Conservation (phyloP, 495 filamentous ascomycete species). For the Trichoderma orchidacearum region DNA sequence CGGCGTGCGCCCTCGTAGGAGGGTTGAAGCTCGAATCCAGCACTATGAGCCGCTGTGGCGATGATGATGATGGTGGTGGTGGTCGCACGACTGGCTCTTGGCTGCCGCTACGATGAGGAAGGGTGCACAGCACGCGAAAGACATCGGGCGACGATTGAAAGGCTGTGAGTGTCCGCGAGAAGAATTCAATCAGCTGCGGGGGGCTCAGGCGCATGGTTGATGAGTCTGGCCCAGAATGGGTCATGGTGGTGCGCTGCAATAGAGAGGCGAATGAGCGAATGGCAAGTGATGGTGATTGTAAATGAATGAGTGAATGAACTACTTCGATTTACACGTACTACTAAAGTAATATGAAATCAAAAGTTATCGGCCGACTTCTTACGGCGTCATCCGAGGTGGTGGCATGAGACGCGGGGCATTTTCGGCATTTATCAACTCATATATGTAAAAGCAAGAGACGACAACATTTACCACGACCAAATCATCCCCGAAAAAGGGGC, state of each 20-base stretch:
- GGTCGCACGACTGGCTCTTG: conserved; percentile 8
- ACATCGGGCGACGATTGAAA: conserved; percentile 41
- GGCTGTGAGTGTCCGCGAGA: conserved; percentile 35
- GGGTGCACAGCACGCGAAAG: conserved; percentile 47
- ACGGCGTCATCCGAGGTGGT: background rate
- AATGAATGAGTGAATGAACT: background rate
- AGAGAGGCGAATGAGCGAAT: background rate
- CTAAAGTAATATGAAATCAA: no score
- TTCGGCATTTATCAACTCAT: background rate
- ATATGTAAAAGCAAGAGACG: no score
- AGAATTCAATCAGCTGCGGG: conserved; percentile 18
- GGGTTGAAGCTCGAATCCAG: conserved; percentile 96
- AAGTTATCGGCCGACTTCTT: background rate
- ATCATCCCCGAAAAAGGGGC: background rate
- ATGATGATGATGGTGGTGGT: conserved; percentile 10
- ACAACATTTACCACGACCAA: background rate
- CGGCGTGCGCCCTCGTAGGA: conserved; percentile 69
- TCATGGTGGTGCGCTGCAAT: background rate
- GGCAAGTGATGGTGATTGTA: background rate
- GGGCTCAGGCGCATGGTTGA: background rate
- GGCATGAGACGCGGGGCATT: background rate
- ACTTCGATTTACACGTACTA: no score
- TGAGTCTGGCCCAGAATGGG: background rate
- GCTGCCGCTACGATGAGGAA: conserved; percentile 19
- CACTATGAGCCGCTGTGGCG: conserved; percentile 44